Conservation (phyloP, 148 eudicot species). For the Chenopodium formosanum region DNA sequence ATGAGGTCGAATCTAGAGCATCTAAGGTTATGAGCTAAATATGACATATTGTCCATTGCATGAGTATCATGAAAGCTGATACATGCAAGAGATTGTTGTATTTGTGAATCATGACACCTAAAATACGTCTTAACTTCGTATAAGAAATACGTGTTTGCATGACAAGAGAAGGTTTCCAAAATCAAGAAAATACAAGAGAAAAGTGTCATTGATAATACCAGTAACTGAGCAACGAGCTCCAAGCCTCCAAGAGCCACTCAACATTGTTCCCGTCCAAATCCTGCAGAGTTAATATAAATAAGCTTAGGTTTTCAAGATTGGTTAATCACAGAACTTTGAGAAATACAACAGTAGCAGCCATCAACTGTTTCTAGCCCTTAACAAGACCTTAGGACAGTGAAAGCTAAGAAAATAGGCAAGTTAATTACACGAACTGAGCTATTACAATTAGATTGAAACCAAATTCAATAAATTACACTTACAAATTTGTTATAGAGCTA, state of each 20-base stretch:
- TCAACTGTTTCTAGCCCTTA: not conserved
- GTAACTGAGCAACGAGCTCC: not conserved
- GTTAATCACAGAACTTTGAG: not conserved
- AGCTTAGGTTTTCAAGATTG: not conserved
- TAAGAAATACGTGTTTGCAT: not conserved
- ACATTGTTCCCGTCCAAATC: not conserved
- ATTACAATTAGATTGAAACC: not conserved
- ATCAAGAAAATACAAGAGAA: not conserved
- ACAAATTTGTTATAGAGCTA: not conserved
- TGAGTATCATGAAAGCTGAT: not conserved
- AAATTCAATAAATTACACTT: not conserved
- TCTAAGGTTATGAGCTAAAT: not conserved
- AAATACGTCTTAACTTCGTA: not conserved
- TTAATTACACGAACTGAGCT: not conserved
- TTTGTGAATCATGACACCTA: constrained; percentile 2
- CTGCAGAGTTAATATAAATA: not conserved
- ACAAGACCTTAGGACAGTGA: not conserved
- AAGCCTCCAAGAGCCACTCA: constrained; percentile 12
- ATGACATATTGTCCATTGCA: not conserved
- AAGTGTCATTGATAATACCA: constrained; percentile 6
- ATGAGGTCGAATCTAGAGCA: not conserved
- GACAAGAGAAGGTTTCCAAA: not conserved
- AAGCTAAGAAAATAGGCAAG: not conserved
- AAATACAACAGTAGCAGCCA: not conserved
- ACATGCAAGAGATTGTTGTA: not conserved